Base-by-base conservation (phyloP, 148 eudicot genomes). In the Hydrangea macrophylla region DNA sequence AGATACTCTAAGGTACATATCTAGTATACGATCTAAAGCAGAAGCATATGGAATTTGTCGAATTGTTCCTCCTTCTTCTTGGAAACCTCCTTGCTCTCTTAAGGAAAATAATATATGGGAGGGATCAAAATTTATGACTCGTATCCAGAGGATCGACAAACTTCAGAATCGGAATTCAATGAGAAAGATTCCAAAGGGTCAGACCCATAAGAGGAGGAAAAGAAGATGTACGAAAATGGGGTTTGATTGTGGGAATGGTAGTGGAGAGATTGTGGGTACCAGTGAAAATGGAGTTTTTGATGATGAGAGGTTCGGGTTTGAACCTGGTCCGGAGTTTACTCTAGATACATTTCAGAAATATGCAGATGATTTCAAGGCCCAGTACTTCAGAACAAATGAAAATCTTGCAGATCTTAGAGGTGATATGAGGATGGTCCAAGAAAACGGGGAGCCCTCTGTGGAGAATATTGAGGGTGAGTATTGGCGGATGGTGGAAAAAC, bases 401-500 rank as follows among this genome's bases (percentile, higher is more conserved):
- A 73, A 59, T 64, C 58, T 54, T 74, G 57, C 73, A 55, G 69
- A 75, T 51, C 53, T 72, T 36, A 81, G 73, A 57, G 72, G 50
- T 67, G 75, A 73, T 36, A 68, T 12, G 24, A 39, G 67, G 31
- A 58, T 58, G 59, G 32, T 48, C 40, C 71, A 73, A 51, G 84
- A 81, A 63, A 83, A 79, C 66, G 73, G 78, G 79, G 83, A 90
- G 45, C 96, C 90, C 27, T 70, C 96, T 23, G 68, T 89, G 72
- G 96, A 91, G 78, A 64, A 74, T 58, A 89, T 95, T 73, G 99
- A 95, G 83, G 97, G 99, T 61, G 99, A 91, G 78, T 95, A 91
- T 78, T 95, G 99, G 99, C 81, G 99, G 72, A 85, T 95, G 77
- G 96, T 95, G 28, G 96, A 95, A 85, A 86, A 76, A 72, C 97